Conservation (phyloP, 495 filamentous ascomycete genomes). For the Amorphotheca resinae region DNA sequence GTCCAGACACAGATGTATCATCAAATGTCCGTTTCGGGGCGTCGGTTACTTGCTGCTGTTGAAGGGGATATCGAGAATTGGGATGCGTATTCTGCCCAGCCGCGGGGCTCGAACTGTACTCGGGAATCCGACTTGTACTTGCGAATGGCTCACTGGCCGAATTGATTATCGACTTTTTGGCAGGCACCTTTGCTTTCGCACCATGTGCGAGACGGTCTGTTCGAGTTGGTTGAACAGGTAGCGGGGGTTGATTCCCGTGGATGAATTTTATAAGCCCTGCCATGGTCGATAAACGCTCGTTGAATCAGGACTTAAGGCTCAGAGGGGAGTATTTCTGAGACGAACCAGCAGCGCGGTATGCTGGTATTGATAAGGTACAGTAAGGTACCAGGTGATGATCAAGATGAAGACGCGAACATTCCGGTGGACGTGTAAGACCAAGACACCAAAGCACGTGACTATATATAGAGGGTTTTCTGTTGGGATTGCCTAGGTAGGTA, state of each 20-base stretch:
- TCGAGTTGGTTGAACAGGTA: background rate
- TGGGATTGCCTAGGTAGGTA: too few species aligned
- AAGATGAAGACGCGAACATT: background rate
- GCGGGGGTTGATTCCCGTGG: background rate
- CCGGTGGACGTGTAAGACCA: background rate
- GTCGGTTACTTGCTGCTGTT: background rate
- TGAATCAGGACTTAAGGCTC: background rate
- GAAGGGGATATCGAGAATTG: background rate
- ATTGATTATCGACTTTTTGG: background rate
- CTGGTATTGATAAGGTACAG: too few species aligned
- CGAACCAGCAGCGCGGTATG: too few species aligned
- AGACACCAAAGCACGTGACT: background rate
- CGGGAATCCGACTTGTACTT: background rate
- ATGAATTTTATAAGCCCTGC: background rate
- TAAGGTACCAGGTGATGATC: too few species aligned
- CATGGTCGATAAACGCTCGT: background rate
- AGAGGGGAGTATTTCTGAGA: background rate
- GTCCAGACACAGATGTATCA: conserved; percentile 1
- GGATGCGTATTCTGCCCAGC: background rate
- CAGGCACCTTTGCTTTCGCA: background rate
- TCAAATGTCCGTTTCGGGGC: conserved; percentile 2
- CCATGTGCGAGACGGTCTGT: background rate
- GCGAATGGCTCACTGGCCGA: background rate
- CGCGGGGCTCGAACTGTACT: background rate
- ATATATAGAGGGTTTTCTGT: too few species aligned